Percentiles rank a stretch among this genome's conserved stretches.
These are phyloP conservation scores for Boletus pseudo-olivaceus DNA, from an alignment of 768 basidiomycete species.

Conservation along the genomic window DNA sequence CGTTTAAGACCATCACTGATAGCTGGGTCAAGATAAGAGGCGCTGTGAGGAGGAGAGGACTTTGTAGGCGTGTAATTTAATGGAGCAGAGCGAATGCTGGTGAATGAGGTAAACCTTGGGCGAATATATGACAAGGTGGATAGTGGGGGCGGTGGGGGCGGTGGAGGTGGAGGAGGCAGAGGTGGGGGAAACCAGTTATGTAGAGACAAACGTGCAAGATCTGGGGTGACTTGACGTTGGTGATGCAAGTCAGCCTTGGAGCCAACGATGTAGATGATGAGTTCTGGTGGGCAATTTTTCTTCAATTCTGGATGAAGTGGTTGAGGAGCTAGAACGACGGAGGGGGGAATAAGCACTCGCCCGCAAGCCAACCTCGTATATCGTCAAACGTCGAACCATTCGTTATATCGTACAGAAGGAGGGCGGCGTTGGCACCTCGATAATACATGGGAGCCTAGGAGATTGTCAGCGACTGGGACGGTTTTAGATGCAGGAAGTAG, in stretches of 20 bases:
- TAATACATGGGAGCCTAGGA: constrained; percentile 92
- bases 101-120: constrained; percentile 36
- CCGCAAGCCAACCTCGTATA: constrained; percentile 88
- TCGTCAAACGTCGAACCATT: constrained; percentile 86
- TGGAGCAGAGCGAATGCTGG: constrained; percentile 62
- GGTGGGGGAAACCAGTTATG: constrained; percentile 89
- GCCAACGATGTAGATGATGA: constrained; percentile 94
- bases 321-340: neutral
- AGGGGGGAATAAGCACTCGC: constrained; percentile 37
- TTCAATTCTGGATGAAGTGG: constrained; percentile 60
- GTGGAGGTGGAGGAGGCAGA: constrained; percentile 60
- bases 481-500: constrained; percentile 6
- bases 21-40: constrained; percentile 62
- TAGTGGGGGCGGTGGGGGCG: constrained; percentile 51
- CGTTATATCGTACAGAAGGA: constrained; percentile 94
- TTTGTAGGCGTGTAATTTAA: constrained; percentile 42
- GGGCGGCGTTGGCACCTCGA: constrained; percentile 91
- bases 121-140: constrained; percentile 37
- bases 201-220: constrained; percentile 78
- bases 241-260: constrained; percentile 81
- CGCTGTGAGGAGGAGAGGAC: constrained; percentile 51
- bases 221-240: constrained; percentile 73
- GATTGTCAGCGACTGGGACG: constrained; percentile 15
- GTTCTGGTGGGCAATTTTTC: constrained; percentile 83
- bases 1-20: constrained; percentile 51